phyloP scores from a whole-genome alignment of 2,329 filamentous ascomycete species.

The Amauroascus niger region DNA sequence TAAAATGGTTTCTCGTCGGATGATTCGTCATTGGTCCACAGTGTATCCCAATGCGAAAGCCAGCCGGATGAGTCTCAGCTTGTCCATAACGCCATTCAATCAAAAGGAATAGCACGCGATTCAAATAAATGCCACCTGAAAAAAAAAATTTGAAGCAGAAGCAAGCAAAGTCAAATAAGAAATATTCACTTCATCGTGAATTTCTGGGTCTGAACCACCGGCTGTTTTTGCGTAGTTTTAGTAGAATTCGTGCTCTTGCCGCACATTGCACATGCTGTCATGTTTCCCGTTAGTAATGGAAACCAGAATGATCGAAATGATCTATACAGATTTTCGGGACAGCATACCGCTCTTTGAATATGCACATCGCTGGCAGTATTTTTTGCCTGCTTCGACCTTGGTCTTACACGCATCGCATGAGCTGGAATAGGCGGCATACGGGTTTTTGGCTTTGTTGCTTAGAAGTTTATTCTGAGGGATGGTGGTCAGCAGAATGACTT shows the following conservation, averaged over 20 bases:
- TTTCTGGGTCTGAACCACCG: constrained; percentile 51
- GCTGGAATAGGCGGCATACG: constrained; percentile 54
- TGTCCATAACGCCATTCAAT: background rate
- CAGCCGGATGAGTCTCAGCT: background rate
- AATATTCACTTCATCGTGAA: constrained; percentile 48
- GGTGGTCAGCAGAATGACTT: background rate
- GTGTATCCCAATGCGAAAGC: too few species aligned
- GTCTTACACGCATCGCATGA: constrained; percentile 54
- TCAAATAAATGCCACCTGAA: background rate
- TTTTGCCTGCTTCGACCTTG: constrained; percentile 53
- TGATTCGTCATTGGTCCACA: background rate
- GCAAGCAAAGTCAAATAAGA: background rate
- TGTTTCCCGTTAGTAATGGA: constrained; percentile 11
- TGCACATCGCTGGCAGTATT: constrained; percentile 53
- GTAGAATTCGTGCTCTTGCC: constrained; percentile 46
- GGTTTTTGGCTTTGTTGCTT: constrained; percentile 56
- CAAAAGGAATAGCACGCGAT: background rate
- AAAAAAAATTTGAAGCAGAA: background rate
- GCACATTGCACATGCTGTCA: constrained; percentile 52
- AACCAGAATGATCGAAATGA: background rate
- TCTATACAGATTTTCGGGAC: background rate
- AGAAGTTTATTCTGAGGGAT: constrained; percentile 50
- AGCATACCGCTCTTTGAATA: constrained; percentile 51
- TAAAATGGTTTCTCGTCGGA: background rate
- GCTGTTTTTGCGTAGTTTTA: constrained; percentile 40